A percentile compares a stretch with the other conserved stretches of the same genome.
Evolutionary conservation across 345 rosid genomes (phyloP).

Genomic region (Atalantia buxifolia): DNA sequence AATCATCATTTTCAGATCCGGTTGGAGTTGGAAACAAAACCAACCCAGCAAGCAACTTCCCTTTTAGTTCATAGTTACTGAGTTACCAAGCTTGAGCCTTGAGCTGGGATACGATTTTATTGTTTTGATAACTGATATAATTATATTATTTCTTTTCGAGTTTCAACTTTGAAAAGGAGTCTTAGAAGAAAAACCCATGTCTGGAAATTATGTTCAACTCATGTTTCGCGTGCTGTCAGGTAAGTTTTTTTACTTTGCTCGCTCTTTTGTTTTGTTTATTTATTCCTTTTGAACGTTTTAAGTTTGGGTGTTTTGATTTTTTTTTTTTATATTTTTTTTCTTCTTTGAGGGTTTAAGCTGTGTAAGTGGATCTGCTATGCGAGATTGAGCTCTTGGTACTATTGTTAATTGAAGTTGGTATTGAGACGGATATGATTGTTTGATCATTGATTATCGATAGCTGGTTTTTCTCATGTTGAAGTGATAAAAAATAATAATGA

Average conservation of each 20-base stretch:
- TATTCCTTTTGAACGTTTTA: background rate
- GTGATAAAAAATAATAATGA: background rate
- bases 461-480: background rate
- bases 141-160: background rate
- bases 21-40: slow-evolving; percentile 25
- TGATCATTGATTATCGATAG: slow-evolving; percentile 3
- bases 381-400: slow-evolving; percentile 5
- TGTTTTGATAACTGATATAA: slow-evolving; percentile 1
- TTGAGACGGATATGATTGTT: background rate
- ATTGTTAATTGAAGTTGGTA: background rate
- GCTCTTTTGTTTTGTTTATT: background rate
- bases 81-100: background rate
- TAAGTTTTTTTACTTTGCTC: slow-evolving; percentile 22
- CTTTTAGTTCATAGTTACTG: background rate
- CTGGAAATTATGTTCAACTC: slow-evolving; percentile 32
- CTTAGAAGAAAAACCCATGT: slow-evolving; percentile 34
- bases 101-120: slow-evolving; percentile 16
- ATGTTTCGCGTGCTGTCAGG: slow-evolving; percentile 47
- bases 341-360: background rate
- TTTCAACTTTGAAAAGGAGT: slow-evolving; percentile 9
- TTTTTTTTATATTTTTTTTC: background rate
- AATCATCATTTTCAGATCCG: slow-evolving; percentile 41
- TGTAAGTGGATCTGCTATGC: slow-evolving; percentile 16
- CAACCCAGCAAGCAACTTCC: background rate
- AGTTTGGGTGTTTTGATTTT: background rate